Evolutionary conservation across 2,329 filamentous ascomycete genomes (phyloP).

Genomic region (Diaporthe caulivora): DNA sequence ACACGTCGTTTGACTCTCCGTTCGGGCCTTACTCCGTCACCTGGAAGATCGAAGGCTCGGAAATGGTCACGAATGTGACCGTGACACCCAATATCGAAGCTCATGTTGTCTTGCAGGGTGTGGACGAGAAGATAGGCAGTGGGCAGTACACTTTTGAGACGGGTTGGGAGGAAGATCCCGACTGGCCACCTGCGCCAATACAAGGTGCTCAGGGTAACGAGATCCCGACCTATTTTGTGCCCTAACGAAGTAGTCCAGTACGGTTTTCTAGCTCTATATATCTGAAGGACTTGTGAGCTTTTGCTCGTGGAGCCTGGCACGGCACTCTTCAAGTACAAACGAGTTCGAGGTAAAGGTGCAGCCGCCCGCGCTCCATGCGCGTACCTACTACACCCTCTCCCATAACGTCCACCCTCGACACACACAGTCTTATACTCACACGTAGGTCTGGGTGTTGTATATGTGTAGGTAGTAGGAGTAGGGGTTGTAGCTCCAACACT

Average conservation of each 20-base stretch:
- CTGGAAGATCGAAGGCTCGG: background rate
- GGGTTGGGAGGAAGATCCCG: conserved; percentile 33
- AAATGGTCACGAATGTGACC: background rate
- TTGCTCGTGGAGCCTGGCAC: no score
- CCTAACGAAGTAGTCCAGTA: background rate
- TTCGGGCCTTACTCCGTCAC: conserved; percentile 25
- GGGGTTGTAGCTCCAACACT: no score
- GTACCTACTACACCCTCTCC: no score
- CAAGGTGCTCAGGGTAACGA: conserved; percentile 30
- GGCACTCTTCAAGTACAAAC: no score
- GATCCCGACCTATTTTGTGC: conserved; percentile 1
- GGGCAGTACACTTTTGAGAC: conserved; percentile 32
- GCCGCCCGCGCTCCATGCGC: no score
- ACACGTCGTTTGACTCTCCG: conserved; percentile 35
- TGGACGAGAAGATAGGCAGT: conserved; percentile 1
- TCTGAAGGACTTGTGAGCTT: no score
- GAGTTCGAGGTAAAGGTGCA: no score
- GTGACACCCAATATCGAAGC: conserved; percentile 2
- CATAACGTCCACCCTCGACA: no score
- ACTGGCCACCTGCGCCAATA: conserved; percentile 27
- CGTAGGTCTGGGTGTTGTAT: no score
- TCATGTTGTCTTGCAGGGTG: background rate
- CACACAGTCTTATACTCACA: no score
- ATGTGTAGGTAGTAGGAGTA: no score
- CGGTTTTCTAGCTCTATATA: background rate